Percentiles rank a stretch among this genome's conserved stretches.
phyloP scores from a whole-genome alignment of 352 stramenopile species.

The Pythium sukuiense region DNA sequence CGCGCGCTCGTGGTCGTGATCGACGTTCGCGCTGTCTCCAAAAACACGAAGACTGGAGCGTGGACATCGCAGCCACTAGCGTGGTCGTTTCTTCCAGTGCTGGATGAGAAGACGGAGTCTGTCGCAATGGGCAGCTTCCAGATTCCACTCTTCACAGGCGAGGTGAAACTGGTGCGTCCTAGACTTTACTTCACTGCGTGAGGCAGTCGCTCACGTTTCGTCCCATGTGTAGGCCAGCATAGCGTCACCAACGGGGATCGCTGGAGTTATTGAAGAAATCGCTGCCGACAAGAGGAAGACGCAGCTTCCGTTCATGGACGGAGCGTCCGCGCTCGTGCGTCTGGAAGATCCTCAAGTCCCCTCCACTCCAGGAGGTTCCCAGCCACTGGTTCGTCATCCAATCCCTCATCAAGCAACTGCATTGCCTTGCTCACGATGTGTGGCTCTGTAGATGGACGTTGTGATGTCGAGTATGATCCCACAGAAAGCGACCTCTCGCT shows the following conservation, averaged over 20 bases:
- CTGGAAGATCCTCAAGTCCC: conserved; percentile 66
- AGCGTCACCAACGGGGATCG: conserved; percentile 26
- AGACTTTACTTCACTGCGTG: background rate
- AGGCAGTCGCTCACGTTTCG: background rate
- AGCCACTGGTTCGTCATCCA: background rate
- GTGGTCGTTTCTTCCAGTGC: conserved; percentile 65
- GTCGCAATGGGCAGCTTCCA: conserved; percentile 47
- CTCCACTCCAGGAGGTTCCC: background rate
- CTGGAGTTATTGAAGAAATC: conserved; percentile 40
- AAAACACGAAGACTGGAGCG: conserved; percentile 43
- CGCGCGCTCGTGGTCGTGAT: conserved; percentile 45
- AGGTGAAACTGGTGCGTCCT: conserved; percentile 57
- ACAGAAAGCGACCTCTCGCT: conserved; percentile 37
- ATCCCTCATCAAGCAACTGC: background rate
- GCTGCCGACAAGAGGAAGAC: conserved; percentile 48
- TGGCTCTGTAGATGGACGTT: conserved; percentile 25
- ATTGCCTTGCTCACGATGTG: background rate
- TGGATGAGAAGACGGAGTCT: conserved; percentile 32
- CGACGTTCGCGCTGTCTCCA: conserved; percentile 50
- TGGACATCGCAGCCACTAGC: conserved; percentile 50
- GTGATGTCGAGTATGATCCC: conserved; percentile 51
- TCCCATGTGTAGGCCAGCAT: conserved; percentile 36
- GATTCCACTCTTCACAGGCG: conserved; percentile 60
- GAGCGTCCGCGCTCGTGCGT: conserved; percentile 57
- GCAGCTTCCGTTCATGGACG: conserved; percentile 35